Evolutionary conservation across 2,329 filamentous ascomycete genomes (phyloP).

Genomic region (Ophiostoma piceae): DNA sequence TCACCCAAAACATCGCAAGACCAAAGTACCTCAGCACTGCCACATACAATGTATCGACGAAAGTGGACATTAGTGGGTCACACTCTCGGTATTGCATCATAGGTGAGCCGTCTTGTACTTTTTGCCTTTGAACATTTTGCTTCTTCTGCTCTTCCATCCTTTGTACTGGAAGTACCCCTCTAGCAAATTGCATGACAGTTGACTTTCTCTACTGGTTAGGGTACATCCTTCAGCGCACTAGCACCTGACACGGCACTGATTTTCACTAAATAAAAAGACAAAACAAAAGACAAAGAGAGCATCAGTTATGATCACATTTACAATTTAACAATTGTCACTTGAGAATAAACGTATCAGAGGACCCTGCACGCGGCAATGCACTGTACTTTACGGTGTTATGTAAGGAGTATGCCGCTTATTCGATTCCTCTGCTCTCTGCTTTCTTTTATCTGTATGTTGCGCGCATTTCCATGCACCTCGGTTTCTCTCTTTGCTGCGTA

Average conservation of each 20-base stretch:
- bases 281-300: background rate
- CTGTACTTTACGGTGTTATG: background rate
- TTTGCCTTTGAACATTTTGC: background rate
- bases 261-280: background rate
- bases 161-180: background rate
- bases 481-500: background rate
- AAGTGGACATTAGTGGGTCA: background rate
- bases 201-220: background rate
- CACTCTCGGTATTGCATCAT: constrained; percentile 15
- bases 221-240: background rate
- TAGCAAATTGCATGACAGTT: background rate
- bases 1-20: background rate
- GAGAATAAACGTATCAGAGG: background rate
- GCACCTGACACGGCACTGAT: background rate
- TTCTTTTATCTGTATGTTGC: background rate
- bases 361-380: constrained; percentile 1
- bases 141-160: too few relatives aligned
- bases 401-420: background rate
- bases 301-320: background rate
- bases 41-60: constrained; percentile 12
- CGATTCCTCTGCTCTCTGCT: background rate
- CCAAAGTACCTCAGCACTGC: background rate
- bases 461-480: background rate
- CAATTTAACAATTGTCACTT: background rate
- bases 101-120: constrained; percentile 14